Evolutionary conservation across 306 rosid genomes (phyloP).

Genomic region (Quercus alba): DNA sequence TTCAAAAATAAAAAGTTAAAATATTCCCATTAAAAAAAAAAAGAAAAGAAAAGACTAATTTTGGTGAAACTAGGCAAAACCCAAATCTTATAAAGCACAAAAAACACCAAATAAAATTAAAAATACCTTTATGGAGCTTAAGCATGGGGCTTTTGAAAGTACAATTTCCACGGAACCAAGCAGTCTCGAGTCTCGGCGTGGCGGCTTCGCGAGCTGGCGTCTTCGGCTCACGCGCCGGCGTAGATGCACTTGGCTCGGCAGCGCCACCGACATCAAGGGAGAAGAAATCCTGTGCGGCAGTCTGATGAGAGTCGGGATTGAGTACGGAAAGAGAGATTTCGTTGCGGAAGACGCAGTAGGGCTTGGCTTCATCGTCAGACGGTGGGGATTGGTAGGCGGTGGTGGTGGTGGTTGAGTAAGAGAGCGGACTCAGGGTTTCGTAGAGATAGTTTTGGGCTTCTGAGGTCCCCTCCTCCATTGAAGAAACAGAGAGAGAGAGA

Average conservation of each 20-base stretch:
- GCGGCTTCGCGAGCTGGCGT: constrained; percentile 47
- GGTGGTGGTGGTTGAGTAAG: constrained; percentile 28
- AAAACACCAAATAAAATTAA: background rate
- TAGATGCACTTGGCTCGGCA: constrained; percentile 2
- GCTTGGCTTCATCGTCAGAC: constrained; percentile 31
- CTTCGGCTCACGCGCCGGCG: constrained; percentile 33
- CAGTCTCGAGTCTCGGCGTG: constrained; percentile 61
- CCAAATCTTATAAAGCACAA: background rate
- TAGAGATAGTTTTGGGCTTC: constrained; percentile 39
- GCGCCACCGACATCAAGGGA: constrained; percentile 61
- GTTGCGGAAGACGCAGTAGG: constrained; percentile 68
- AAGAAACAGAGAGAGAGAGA: background rate
- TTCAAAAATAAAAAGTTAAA: background rate
- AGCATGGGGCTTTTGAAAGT: constrained; percentile 87
- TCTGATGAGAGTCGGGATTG: constrained; percentile 23
- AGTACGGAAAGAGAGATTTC: constrained; percentile 55
- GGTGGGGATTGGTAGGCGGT: constrained; percentile 23
- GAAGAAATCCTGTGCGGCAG: constrained; percentile 58
- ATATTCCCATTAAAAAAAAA: background rate
- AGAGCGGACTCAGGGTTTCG: constrained; percentile 53
- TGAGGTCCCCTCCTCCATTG: constrained; percentile 38
- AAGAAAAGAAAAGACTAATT: too few species aligned
- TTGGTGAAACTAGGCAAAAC: background rate
- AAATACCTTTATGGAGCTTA: constrained; percentile 86
- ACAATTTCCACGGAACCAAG: constrained; percentile 79